phyloP scores from a whole-genome alignment of 306 rosid species.

The Acacia confusa region DNA sequence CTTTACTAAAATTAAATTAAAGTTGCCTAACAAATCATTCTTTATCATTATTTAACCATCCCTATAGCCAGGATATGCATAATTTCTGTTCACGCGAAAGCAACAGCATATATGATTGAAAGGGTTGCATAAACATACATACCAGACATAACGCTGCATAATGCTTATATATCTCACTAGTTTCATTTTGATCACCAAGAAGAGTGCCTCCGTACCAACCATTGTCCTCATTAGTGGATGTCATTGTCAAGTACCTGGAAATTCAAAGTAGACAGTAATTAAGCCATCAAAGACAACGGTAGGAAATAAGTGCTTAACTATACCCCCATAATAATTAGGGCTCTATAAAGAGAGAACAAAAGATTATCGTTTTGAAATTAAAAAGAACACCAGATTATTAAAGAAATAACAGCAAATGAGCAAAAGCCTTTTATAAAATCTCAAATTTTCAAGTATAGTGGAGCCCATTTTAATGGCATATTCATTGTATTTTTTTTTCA shows the following conservation, averaged over 20 bases:
- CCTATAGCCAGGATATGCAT: not conserved
- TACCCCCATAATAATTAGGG: not conserved
- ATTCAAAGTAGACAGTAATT: constrained; percentile 20
- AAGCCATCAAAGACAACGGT: constrained; percentile 5
- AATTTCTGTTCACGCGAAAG: not conserved
- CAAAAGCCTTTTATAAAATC: constrained; percentile 9
- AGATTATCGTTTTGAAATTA: not conserved
- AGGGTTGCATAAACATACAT: not conserved
- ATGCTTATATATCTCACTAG: constrained; percentile 84
- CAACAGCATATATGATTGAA: not conserved
- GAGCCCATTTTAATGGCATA: constrained; percentile 4
- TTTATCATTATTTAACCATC: not conserved
- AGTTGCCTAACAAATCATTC: too few relatives aligned
- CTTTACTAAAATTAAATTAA: not conserved
- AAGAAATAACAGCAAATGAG: constrained; percentile 6
- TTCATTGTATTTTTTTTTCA: not conserved
- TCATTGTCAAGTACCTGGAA: constrained; percentile 72
- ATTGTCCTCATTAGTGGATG: constrained; percentile 68
- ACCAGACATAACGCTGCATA: constrained; percentile 71
- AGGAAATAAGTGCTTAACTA: not conserved
- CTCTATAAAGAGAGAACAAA: not conserved
- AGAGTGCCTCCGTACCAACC: constrained; percentile 96
- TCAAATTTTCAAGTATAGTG: not conserved
- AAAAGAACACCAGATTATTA: not conserved
- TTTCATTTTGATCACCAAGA: constrained; percentile 85